Evolutionary conservation across 225 moss, liverwort and hornwort species (phyloP).

Genomic region (Lunularia cruciata): DNA sequence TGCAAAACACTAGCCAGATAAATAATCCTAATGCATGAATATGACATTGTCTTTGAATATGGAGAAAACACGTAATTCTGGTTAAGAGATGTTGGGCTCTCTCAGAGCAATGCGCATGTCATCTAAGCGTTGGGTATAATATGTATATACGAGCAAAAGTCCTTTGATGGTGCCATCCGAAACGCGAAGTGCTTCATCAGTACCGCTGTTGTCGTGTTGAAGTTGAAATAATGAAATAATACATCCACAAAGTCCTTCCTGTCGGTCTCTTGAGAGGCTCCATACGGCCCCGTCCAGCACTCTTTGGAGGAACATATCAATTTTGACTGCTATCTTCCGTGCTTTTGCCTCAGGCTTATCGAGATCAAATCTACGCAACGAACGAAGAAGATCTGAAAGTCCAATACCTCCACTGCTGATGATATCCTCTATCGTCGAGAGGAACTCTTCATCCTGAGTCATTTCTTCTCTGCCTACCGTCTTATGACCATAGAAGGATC

Average conservation of each 20-base stretch:
- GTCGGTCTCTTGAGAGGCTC: neutral
- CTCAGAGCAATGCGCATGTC: neutral
- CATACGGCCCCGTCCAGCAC: neutral
- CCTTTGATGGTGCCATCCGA: conserved; percentile 36
- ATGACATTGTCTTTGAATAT: no score
- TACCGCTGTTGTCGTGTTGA: no score
- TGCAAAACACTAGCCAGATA: no score
- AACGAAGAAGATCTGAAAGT: neutral
- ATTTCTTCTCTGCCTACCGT: neutral
- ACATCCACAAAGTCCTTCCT: conserved; percentile 54
- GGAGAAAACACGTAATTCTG: neutral
- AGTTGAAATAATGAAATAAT: conserved; percentile 29
- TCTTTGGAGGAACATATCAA: neutral
- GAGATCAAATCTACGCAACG: neutral
- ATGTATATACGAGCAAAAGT: conserved; percentile 31
- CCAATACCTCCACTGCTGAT: neutral
- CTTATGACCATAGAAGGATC: neutral
- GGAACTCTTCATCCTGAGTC: neutral
- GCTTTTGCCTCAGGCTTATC: neutral
- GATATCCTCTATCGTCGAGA: neutral
- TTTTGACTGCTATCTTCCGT: neutral
- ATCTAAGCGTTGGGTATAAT: neutral
- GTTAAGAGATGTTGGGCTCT: neutral
- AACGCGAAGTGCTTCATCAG: conserved; percentile 33
- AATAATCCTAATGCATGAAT: no score